phyloP scores from a whole-genome alignment of 2,329 filamentous ascomycete genomes.

The Neocatenulostroma microsporum region DNA sequence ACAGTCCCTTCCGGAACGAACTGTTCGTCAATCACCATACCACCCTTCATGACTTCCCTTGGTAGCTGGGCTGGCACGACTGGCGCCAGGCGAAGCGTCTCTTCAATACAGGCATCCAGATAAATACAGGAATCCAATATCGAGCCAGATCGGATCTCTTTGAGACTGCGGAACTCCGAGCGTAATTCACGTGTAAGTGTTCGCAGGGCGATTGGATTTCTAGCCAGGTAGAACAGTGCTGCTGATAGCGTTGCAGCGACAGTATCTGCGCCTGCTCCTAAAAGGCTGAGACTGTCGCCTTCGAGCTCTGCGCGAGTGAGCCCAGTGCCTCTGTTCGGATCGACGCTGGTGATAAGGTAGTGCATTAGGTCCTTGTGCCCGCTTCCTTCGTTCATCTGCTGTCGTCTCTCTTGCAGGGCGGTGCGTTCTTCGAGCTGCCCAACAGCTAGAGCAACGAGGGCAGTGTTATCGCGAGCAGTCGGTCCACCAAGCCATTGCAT shows the following conservation, averaged over 20 bases:
- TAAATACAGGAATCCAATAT: conserved; percentile 33
- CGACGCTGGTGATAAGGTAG: conserved; percentile 22
- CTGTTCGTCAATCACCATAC: too few species aligned
- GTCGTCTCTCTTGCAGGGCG: too few species aligned
- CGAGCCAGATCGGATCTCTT: conserved; percentile 37
- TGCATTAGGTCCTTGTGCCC: conserved; percentile 25
- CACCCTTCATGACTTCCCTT: conserved; percentile 28
- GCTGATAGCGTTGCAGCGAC: conserved; percentile 26
- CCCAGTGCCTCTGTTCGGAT: conserved; percentile 25
- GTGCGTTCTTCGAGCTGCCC: neutral
- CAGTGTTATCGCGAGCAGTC: too few species aligned
- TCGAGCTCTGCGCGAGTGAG: conserved; percentile 24
- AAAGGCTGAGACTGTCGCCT: conserved; percentile 23
- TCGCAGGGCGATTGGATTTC: conserved; percentile 22
- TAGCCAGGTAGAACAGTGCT: conserved; percentile 31
- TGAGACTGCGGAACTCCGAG: conserved; percentile 42
- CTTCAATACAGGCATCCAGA: conserved; percentile 41
- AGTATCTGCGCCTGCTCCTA: conserved; percentile 29
- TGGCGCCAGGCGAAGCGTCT: conserved; percentile 41
- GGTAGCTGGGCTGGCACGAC: conserved; percentile 31
- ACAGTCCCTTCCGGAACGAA: too few species aligned
- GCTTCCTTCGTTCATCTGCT: conserved; percentile 26
- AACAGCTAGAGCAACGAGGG: too few species aligned
- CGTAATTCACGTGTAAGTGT: conserved; percentile 25
- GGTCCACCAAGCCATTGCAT: conserved; percentile 16